Evolutionary conservation across 768 basidiomycete genomes (phyloP), one percentile per base, ranked within the genome.

Genomic region (Pleurotus tuoliensis): DNA sequence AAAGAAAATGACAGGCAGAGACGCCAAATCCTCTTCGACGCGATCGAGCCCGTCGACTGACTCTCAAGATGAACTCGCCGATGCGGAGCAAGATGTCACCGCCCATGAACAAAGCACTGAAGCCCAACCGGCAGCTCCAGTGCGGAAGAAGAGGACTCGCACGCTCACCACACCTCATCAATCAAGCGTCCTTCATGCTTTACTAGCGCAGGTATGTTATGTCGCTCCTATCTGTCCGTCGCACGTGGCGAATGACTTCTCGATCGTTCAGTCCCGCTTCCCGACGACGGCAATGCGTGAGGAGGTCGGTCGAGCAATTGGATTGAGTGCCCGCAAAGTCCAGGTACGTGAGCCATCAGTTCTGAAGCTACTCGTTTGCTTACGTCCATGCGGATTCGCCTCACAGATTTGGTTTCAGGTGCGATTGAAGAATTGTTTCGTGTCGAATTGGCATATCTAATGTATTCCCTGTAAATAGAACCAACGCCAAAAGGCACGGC

Each of bases 331-430:
- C 47, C 82, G 92, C 40, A 92, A 94, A 75, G 92, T 94, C 2
- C 92, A 94, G 83, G 91, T 89, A 63, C 66, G 87, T 78, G 47
- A 34, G 37, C 24, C 7, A 40, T 38, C 49, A 34, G 30, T 34
- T 2, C 11, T 34, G 30, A 34, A 5, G 57, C 45, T 53, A 41
- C 40, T 53, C 44, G n/a, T 48, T 18, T 50, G 64, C 62, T 64
- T 61, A 58, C 58, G 56, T 51, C 65, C 40, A 34, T 48, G 24
- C 43, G 24, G 59, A 44, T 60, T 54, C 43, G 34, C 41, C 52
- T 63, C 56, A 63, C 64, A 93, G 91, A 91, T 93, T 62, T 93
- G 91, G 91, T 93, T 93, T 72, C 91, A 92, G 80, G 90, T 89
- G 69, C 71, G 75, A 59, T 61, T 46, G 54, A 54, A 51, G 48